phyloP scores from a whole-genome alignment of 2,329 filamentous ascomycete genomes.

The Fusarium setosum region DNA sequence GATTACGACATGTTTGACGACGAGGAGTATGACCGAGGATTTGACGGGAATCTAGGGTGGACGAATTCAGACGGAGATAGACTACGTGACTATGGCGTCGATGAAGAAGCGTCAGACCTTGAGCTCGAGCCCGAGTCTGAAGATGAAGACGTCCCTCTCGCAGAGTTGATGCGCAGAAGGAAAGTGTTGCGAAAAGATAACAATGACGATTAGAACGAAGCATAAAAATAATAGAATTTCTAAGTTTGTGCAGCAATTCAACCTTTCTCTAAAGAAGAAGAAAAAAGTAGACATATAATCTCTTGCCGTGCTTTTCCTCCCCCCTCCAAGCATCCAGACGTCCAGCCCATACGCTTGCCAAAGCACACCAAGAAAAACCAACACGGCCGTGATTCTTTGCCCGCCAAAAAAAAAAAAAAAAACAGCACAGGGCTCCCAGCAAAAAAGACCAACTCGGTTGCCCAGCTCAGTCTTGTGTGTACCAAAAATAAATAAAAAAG shows the following conservation, averaged over 20 bases:
- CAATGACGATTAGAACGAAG: constrained; percentile 43
- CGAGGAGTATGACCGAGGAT: constrained; percentile 61
- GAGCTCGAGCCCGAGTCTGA: constrained; percentile 33
- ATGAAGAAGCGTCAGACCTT: constrained; percentile 70
- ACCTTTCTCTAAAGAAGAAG: constrained; percentile 25
- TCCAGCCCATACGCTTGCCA: constrained; percentile 29
- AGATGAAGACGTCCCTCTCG: constrained; percentile 75
- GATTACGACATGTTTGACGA: constrained; percentile 69
- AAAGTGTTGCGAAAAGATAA: constrained; percentile 51
- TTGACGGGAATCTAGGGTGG: constrained; percentile 65
- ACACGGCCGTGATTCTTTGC: constrained; percentile 38
- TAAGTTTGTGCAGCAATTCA: constrained; percentile 23
- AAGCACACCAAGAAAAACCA: constrained; percentile 31
- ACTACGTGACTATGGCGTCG: constrained; percentile 81
- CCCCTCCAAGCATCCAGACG: constrained; percentile 37
- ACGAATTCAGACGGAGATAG: constrained; percentile 80
- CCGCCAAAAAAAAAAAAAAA: background rate
- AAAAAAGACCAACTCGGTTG: constrained; percentile 39
- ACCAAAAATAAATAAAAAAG: constrained; percentile 35
- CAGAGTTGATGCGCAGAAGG: constrained; percentile 71
- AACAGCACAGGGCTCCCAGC: constrained; percentile 23
- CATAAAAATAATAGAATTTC: constrained; percentile 33
- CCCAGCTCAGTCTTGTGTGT: constrained; percentile 43
- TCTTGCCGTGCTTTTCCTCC: constrained; percentile 17
- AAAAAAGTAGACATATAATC: constrained; percentile 6